Conservation (phyloP, 768 basidiomycete species). For the Pholiota conissans region DNA sequence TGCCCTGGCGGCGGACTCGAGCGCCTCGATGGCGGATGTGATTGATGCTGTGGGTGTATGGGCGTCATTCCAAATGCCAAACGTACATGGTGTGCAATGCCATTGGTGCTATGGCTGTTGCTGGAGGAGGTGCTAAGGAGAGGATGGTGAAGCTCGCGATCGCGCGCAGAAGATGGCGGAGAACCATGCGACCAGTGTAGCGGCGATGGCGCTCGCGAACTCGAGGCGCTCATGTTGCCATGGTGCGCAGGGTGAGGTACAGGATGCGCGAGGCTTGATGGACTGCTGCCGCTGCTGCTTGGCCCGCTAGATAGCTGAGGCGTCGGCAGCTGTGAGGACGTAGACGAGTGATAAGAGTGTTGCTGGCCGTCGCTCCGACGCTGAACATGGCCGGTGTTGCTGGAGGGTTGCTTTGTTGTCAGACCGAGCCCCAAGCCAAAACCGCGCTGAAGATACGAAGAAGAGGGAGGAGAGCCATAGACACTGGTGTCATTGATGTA, state of each 20-base stretch:
- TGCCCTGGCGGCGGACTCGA: conserved; percentile 29
- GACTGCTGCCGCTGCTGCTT: conserved; percentile 65
- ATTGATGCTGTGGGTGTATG: conserved; percentile 42
- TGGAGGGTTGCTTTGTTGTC: conserved; percentile 6
- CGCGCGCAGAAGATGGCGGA: conserved; percentile 21
- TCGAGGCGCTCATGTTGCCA: not conserved
- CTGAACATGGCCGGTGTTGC: conserved; percentile 11
- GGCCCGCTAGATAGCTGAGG: conserved; percentile 66
- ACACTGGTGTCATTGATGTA: conserved; percentile 21
- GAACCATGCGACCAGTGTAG: conserved; percentile 36
- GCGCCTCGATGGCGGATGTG: conserved; percentile 36
- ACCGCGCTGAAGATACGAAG: conserved; percentile 18
- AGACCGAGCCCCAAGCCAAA: conserved; percentile 12
- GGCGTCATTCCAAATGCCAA: conserved; percentile 93
- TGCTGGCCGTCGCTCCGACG: conserved; percentile 20
- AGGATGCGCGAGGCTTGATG: conserved; percentile 46
- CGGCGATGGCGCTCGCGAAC: conserved; percentile 66
- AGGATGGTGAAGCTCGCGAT: conserved; percentile 18
- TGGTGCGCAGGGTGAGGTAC: conserved; percentile 18
- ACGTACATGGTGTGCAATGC: conserved; percentile 78
- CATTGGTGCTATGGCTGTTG: conserved; percentile 26
- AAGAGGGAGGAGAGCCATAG: conserved; percentile 31
- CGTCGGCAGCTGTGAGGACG: conserved; percentile 43
- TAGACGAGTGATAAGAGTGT: conserved; percentile 10
- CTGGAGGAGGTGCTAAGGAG: conserved; percentile 23